Evolutionary conservation across 23 red algal species (phyloP).

Genomic region (Agarophyton chilense): DNA sequence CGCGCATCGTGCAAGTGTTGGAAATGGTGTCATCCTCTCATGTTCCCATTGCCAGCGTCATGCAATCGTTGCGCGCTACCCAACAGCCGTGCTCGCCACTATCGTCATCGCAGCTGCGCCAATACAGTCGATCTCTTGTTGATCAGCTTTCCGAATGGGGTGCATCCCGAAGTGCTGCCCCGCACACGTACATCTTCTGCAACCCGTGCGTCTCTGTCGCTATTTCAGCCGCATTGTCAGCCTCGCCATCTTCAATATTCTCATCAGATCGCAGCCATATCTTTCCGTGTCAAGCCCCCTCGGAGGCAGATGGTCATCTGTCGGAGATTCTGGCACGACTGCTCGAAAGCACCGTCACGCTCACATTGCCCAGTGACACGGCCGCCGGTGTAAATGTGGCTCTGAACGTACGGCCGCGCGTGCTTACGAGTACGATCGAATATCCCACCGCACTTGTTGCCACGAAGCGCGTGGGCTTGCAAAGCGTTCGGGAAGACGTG

Average conservation of each 20-base stretch:
- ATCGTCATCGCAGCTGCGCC: background rate
- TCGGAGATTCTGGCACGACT: background rate
- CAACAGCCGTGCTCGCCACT: background rate
- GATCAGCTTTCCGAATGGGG: background rate
- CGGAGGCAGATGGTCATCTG: background rate
- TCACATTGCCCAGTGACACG: background rate
- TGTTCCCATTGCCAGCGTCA: background rate
- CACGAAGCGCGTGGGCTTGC: background rate
- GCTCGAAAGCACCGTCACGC: background rate
- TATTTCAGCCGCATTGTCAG: background rate
- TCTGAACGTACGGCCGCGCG: background rate
- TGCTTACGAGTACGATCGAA: background rate
- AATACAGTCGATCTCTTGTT: background rate
- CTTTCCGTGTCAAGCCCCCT: background rate
- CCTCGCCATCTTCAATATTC: background rate
- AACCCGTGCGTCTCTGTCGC: background rate
- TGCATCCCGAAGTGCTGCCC: background rate
- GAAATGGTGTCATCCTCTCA: background rate
- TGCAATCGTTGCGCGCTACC: background rate
- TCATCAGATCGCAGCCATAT: background rate
- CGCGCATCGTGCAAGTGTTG: background rate
- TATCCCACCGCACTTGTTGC: background rate
- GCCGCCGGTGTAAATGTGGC: too few relatives aligned
- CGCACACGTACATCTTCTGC: conserved; percentile 13
- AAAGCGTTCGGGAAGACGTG: background rate